Evolutionary conservation across 2,329 filamentous ascomycete species (phyloP).

Genomic region (Aureobasidium sp.): DNA sequence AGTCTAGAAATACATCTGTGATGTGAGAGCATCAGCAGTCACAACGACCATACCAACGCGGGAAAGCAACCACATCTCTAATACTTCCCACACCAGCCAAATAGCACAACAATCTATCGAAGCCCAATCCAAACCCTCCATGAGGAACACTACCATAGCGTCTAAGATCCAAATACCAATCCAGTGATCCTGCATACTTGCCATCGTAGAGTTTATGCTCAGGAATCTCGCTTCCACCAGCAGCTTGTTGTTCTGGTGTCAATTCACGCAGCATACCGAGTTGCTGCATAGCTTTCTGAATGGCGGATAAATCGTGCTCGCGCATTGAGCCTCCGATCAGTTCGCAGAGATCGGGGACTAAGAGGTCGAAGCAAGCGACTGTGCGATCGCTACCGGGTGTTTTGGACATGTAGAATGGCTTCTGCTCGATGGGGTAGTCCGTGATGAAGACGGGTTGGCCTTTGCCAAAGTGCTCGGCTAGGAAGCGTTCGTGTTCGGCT

Average conservation of each 20-base stretch:
- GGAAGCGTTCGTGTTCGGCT: constrained; percentile 85
- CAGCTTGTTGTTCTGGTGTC: not conserved
- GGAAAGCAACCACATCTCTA: constrained; percentile 79
- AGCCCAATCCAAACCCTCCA: constrained; percentile 83
- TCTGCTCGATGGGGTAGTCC: constrained; percentile 78
- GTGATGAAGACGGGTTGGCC: constrained; percentile 78
- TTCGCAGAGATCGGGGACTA: constrained; percentile 79
- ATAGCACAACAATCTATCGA: constrained; percentile 80
- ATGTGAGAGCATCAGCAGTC: constrained; percentile 30
- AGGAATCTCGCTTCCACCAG: constrained; percentile 7
- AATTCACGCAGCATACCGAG: constrained; percentile 46
- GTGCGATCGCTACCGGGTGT: constrained; percentile 42
- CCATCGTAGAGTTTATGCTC: constrained; percentile 11
- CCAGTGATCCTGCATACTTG: constrained; percentile 35
- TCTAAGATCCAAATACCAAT: constrained; percentile 84
- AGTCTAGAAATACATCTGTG: not conserved
- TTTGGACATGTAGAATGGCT: constrained; percentile 84
- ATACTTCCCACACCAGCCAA: constrained; percentile 73
- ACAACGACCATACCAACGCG: constrained; percentile 56
- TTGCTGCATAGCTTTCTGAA: constrained; percentile 62
- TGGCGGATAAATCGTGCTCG: constrained; percentile 63
- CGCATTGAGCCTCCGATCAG: constrained; percentile 83
- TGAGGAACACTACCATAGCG: constrained; percentile 85
- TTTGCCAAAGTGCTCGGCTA: constrained; percentile 60
- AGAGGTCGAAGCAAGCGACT: constrained; percentile 82